phyloP scores from a whole-genome alignment of 148 eudicot genomes.

The Arbutus unedo region DNA sequence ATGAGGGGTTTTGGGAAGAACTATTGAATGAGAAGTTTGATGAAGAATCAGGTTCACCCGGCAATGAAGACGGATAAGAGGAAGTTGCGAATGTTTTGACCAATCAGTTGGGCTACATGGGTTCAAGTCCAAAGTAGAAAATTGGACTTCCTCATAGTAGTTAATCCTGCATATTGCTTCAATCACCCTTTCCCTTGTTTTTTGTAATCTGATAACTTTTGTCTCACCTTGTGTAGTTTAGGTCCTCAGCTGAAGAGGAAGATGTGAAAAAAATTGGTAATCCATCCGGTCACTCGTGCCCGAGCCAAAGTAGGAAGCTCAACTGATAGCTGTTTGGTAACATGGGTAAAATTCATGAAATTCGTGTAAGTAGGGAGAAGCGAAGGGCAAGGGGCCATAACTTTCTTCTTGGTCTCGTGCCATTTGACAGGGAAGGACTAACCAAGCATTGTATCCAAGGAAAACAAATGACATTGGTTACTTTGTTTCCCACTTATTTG shows the following conservation, averaged over 20 bases:
- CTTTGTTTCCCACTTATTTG: conserved; percentile 3
- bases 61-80: conserved; percentile 29
- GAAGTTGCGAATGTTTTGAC: conserved; percentile 47
- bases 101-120: conserved; percentile 30
- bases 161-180: background rate
- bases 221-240: conserved; percentile 22
- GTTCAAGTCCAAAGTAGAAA: conserved; percentile 22
- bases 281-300: background rate
- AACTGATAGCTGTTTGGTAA: background rate
- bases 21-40: conserved; percentile 53
- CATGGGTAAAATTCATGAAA: conserved; percentile 2
- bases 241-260: conserved; percentile 22
- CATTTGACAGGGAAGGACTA: conserved; percentile 13
- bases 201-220: conserved; percentile 8
- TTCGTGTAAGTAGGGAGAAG: background rate
- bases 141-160: background rate
- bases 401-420: conserved; percentile 15
- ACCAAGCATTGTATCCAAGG: conserved; percentile 10
- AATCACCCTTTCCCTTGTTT: conserved; percentile 5
- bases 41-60: conserved; percentile 21
- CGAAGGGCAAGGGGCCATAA: background rate
- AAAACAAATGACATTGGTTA: conserved; percentile 5
- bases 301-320: conserved; percentile 3
- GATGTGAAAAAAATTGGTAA: conserved; percentile 3
- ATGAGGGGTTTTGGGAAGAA: conserved; percentile 91